phyloP scores from a whole-genome alignment of 164 flowering plant species.

The Kingdonia uniflora region DNA sequence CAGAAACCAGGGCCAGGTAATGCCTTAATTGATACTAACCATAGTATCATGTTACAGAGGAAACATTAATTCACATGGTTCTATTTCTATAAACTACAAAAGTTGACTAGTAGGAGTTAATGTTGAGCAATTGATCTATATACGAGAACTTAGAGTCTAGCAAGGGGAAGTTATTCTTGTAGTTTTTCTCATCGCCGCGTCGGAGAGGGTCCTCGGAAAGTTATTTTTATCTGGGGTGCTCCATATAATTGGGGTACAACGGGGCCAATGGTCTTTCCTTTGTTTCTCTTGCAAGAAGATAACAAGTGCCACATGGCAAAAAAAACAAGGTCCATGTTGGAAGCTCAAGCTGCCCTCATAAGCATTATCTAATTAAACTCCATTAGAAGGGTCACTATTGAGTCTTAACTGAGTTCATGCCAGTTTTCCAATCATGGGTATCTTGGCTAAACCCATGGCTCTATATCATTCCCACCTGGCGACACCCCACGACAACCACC shows the following conservation, averaged over 20 bases:
- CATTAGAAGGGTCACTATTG: background rate
- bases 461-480: constrained; percentile 12
- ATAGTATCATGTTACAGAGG: too few species aligned
- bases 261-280: background rate
- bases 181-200: too few species aligned
- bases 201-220: too few species aligned
- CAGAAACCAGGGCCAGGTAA: constrained; percentile 46
- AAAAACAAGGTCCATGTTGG: background rate
- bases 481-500: constrained; percentile 10
- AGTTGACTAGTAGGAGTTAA: too few species aligned
- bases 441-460: constrained; percentile 21
- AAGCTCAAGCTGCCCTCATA: background rate
- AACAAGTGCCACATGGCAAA: constrained; percentile 3
- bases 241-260: too few species aligned
- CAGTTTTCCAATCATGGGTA: constrained; percentile 15
- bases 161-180: too few species aligned
- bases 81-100: too few species aligned
- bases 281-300: background rate
- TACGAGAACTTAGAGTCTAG: too few species aligned
- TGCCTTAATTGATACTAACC: constrained; percentile 19
- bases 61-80: too few species aligned
- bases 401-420: background rate
- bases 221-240: too few species aligned
- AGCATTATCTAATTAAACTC: background rate
- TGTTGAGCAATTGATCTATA: too few species aligned